phyloP scores from a whole-genome alignment of 495 filamentous ascomycete genomes.

The Hypoxylon perforatum region DNA sequence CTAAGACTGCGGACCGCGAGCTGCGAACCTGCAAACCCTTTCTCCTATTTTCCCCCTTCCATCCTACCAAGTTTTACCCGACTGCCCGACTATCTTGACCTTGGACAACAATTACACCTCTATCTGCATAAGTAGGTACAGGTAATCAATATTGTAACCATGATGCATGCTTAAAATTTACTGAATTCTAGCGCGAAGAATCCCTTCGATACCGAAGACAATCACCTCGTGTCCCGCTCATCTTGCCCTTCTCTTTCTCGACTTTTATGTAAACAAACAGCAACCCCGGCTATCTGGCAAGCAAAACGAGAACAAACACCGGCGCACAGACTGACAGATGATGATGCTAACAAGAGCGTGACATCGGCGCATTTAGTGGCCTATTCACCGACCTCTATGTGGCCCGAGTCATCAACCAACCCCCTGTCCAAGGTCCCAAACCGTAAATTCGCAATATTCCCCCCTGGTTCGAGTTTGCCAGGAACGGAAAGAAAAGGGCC shows the following conservation, averaged over 20 bases:
- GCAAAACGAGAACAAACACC: conserved; percentile 7
- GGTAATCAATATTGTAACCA: background rate
- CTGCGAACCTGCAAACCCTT: too few relatives aligned
- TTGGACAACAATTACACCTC: background rate
- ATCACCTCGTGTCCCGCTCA: background rate
- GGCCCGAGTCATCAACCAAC: conserved; percentile 16
- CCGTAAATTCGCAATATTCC: conserved; percentile 15
- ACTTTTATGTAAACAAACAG: conserved; percentile 22
- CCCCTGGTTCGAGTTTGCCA: conserved; percentile 3
- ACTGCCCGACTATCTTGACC: background rate
- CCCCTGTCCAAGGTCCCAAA: conserved; percentile 25
- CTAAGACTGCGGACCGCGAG: too few relatives aligned
- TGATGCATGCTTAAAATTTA: background rate
- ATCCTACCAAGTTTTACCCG: background rate
- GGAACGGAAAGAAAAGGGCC: conserved; percentile 17
- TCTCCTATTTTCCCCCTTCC: background rate
- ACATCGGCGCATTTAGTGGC: conserved; percentile 24
- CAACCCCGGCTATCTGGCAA: too few relatives aligned
- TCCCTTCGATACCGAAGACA: background rate
- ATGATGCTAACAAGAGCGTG: conserved; percentile 23
- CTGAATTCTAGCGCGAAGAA: background rate
- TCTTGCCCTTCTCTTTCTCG: background rate
- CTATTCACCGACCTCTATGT: conserved; percentile 25
- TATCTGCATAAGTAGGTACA: background rate
- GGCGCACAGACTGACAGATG: conserved; percentile 28